Evolutionary conservation across 1,284 basidiomycete genomes (phyloP), one percentile per base, ranked within the genome.

Genomic region (Grifola frondosa): DNA sequence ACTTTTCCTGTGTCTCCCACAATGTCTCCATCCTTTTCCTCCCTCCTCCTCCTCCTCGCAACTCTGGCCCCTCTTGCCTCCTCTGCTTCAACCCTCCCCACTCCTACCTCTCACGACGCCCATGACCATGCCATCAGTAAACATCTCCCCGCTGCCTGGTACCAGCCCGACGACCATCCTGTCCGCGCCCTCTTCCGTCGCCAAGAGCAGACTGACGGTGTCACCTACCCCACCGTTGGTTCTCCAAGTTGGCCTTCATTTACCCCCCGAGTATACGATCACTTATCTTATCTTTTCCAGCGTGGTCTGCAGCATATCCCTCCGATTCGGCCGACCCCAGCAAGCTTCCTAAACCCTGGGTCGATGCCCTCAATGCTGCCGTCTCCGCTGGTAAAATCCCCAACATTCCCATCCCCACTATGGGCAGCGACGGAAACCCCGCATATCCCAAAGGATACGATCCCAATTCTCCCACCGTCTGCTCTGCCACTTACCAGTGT

Each of bases 381-480:
- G 71, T 83, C 28, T 55, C 70, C n/a, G 77, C 80, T 5, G 86
- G 86, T 34, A 78, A 78, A 54, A 89, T 93, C 41, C 90, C 91
- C 9, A 59, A 80, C 56, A 70, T 90, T 42, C 80, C 86, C 10
- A 51, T 61, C 31, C 68, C 82, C 5, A 72, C 69, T 9, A 34
- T 17, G n/a, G 46, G 49, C 1, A 65, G 64, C 28, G 60, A 66
- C 32, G 59, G 63, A 2, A 78, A 73, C 49, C 81, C 86, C 0
- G 66, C 65, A 1, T 87, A 88, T 53, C 78, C 81, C 7, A 20
- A 55, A 8, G 77, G 75, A 15, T 55, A 66, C 35, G 71, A 86
- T 56, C 81, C 84, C 8, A 69, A 58, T 40, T 64, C 76, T 37
- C 58, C 66, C 6, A 53, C 67, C 7, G 68, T 90, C 44, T 90